These are phyloP conservation scores for Dactylorhiza incarnata DNA, from an alignment of 106 monocot genomes.

Conservation along the genomic window DNA sequence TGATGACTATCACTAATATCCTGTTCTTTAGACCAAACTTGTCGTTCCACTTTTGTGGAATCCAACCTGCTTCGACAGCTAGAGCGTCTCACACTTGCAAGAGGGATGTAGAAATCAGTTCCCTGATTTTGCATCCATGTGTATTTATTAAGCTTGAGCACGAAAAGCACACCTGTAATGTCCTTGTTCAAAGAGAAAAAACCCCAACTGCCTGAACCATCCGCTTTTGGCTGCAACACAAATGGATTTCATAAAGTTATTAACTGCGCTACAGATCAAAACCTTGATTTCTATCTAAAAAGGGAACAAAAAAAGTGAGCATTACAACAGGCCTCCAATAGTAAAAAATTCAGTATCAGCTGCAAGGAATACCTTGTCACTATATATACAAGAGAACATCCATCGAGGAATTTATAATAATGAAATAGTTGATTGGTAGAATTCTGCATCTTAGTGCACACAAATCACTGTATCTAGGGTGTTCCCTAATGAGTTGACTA, in stretches of 20 bases:
- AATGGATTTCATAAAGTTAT: constrained; percentile 16
- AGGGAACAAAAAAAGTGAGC: not conserved
- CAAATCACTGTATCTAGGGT: not conserved
- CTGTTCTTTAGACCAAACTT: not conserved
- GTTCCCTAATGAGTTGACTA: not conserved
- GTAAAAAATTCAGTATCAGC: not conserved
- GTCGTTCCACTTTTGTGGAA: constrained; percentile 8
- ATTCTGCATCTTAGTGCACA: not conserved
- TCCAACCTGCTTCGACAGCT: constrained; percentile 17
- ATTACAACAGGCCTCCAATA: not conserved
- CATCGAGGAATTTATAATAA: not conserved
- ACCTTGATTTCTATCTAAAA: not conserved
- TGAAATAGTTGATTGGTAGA: not conserved
- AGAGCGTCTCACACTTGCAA: constrained; percentile 32
- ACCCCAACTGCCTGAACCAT: constrained; percentile 60
- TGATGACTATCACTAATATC: not conserved
- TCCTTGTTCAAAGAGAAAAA: constrained; percentile 46
- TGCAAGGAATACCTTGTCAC: not conserved
- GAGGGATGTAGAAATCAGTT: constrained; percentile 80
- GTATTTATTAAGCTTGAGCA: constrained; percentile 79
- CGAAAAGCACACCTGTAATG: constrained; percentile 64
- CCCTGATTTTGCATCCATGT: constrained; percentile 76
- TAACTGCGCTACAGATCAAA: constrained; percentile 1
- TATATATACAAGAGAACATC: not conserved
- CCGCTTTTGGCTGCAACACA: constrained; percentile 55